Evolutionary conservation across 2,329 filamentous ascomycete genomes (phyloP).

Genomic region (Hypoxylon sp.): DNA sequence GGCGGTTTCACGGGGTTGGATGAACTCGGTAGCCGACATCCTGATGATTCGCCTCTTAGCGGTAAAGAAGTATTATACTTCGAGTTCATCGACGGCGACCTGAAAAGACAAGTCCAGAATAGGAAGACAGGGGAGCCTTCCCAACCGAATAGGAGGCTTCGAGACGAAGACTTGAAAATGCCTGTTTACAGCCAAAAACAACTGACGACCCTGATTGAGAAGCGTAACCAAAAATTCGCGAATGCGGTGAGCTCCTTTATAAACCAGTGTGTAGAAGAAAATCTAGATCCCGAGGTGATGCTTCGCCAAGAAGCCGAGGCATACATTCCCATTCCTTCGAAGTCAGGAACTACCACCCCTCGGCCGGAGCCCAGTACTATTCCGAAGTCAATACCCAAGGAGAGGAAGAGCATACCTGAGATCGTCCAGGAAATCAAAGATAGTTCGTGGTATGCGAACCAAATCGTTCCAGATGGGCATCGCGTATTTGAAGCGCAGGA

Average conservation of each 20-base stretch:
- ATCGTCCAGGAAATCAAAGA: conserved; percentile 87
- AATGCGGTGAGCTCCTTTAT: conserved; percentile 83
- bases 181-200: conserved; percentile 94
- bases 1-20: conserved; percentile 67
- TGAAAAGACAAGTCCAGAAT: conserved; percentile 82
- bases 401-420: conserved; percentile 83
- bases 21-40: conserved; percentile 53
- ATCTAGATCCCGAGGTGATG: conserved; percentile 74
- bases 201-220: conserved; percentile 89
- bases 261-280: conserved; percentile 75
- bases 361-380: conserved; percentile 59
- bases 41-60: conserved; percentile 51
- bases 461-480: conserved; percentile 94
- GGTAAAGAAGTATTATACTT: conserved; percentile 83
- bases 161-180: conserved; percentile 87
- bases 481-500: conserved; percentile 89
- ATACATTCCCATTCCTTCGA: conserved; percentile 72
- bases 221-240: conserved; percentile 85
- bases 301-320: conserved; percentile 69
- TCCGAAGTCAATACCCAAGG: conserved; percentile 80
- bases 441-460: conserved; percentile 87
- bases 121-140: conserved; percentile 79
- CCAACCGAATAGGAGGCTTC: conserved; percentile 74
- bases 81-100: conserved; percentile 91
- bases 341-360: conserved; percentile 53